Conservation (phyloP, 345 rosid genomes). For the Populus deltoides region DNA sequence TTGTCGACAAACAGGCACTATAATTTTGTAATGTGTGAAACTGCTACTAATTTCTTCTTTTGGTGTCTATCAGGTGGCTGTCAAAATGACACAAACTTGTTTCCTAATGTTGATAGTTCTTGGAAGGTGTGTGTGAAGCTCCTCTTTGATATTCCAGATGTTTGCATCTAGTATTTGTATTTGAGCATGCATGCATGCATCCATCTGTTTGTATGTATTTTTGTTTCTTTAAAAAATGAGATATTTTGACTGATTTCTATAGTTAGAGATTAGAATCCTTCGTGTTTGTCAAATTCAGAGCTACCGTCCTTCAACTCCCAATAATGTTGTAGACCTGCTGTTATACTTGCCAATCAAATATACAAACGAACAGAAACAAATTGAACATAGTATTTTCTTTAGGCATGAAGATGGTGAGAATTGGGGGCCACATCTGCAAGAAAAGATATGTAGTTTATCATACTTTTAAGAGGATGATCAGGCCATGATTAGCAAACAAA, state of each 20-base stretch:
- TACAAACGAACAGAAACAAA: not conserved
- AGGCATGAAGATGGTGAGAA: too few species aligned
- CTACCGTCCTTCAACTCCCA: not conserved
- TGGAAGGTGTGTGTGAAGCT: conserved; percentile 66
- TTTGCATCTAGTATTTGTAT: not conserved
- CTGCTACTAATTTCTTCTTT: conserved; percentile 16
- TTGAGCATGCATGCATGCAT: not conserved
- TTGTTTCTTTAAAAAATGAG: not conserved
- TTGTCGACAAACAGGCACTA: not conserved
- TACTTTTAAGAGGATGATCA: not conserved
- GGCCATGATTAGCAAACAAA: not conserved
- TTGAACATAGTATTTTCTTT: not conserved
- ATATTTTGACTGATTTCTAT: not conserved
- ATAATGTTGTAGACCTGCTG: not conserved
- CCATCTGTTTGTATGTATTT: too few species aligned
- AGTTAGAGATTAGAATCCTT: not conserved
- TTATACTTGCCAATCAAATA: not conserved
- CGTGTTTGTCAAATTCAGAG: not conserved
- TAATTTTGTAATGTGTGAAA: conserved; percentile 10
- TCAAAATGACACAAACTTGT: conserved; percentile 58
- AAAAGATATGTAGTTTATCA: not conserved
- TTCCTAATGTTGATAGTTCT: conserved; percentile 79
- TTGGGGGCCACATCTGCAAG: not conserved
- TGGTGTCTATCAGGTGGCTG: conserved; percentile 49
- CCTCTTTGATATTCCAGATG: conserved; percentile 1